Evolutionary conservation across 345 rosid species (phyloP).

Genomic region (Alliaria petiolata): DNA sequence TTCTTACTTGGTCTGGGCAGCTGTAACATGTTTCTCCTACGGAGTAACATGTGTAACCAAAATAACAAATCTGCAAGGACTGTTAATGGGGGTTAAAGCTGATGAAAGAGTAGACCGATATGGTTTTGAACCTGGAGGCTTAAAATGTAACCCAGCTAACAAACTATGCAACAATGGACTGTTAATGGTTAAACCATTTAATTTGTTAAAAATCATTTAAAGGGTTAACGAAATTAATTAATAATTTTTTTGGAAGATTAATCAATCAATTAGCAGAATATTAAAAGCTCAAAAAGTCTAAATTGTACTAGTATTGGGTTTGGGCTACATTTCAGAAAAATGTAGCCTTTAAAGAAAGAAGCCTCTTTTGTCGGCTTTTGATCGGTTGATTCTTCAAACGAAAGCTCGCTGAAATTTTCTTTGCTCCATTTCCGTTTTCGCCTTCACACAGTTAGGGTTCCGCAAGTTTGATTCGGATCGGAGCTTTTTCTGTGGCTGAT

Average conservation of each 20-base stretch:
- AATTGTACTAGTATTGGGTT: slow-evolving; percentile 3
- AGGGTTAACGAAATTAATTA: too few relatives aligned
- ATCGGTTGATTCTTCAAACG: slow-evolving; percentile 28
- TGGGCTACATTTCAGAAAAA: slow-evolving; percentile 22
- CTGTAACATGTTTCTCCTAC: slow-evolving; percentile 22
- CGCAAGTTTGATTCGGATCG: slow-evolving; percentile 9
- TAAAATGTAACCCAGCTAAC: too few relatives aligned
- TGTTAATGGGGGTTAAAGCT: neutral
- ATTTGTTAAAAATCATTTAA: too few relatives aligned
- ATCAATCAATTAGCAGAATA: neutral
- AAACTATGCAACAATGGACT: too few relatives aligned
- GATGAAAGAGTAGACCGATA: neutral
- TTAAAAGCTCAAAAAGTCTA: neutral
- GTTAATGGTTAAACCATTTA: too few relatives aligned
- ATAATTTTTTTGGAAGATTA: neutral
- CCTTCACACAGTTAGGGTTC: slow-evolving; percentile 20
- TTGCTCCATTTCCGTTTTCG: slow-evolving; percentile 25
- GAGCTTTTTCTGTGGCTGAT: neutral
- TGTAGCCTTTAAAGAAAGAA: slow-evolving; percentile 11
- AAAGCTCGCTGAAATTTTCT: slow-evolving; percentile 23
- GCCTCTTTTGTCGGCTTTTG: slow-evolving; percentile 29
- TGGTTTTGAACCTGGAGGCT: neutral
- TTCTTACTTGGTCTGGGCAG: slow-evolving; percentile 16
- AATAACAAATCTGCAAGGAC: slow-evolving; percentile 32
- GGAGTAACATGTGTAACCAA: slow-evolving; percentile 40